phyloP scores from a whole-genome alignment of 768 basidiomycete species.

The Naganishia kalamii region DNA sequence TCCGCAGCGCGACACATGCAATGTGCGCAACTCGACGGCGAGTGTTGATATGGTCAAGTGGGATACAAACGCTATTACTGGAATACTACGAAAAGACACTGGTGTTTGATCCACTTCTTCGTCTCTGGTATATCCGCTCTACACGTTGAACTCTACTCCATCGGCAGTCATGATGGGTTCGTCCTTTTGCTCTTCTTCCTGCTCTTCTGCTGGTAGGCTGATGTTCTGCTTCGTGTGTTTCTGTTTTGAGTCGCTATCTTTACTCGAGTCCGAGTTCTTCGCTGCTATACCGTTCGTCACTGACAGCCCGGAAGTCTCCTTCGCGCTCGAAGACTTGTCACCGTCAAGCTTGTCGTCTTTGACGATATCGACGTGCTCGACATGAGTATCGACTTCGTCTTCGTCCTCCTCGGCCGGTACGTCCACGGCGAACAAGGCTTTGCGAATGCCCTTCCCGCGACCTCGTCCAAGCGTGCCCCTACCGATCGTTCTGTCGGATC shows the following conservation, averaged over 20 bases:
- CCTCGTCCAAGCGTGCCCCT: neutral
- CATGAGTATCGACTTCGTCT: conserved; percentile 20
- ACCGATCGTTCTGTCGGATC: neutral
- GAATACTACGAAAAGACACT: too few species aligned
- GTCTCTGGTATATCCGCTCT: neutral
- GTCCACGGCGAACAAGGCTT: conserved; percentile 20
- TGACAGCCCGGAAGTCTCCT: neutral
- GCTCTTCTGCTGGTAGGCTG: neutral
- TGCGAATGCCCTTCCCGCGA: neutral
- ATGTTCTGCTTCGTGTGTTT: neutral
- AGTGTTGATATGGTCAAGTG: too few species aligned
- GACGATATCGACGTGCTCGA: neutral
- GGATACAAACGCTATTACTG: too few species aligned
- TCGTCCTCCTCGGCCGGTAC: conserved; percentile 26
- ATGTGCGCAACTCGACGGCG: too few species aligned
- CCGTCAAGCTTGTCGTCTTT: neutral
- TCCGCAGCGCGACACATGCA: too few species aligned
- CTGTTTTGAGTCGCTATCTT: too few species aligned
- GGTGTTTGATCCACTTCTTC: too few species aligned
- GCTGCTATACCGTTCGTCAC: neutral
- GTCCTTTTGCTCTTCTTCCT: neutral
- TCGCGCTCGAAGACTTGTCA: neutral
- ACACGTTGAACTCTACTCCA: conserved; percentile 10
- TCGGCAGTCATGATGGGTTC: conserved; percentile 6
- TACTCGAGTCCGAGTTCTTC: neutral